These are phyloP conservation scores for Neospermospora avenae DNA, from an alignment of 2,329 filamentous ascomycete species.

Conservation along the genomic window DNA sequence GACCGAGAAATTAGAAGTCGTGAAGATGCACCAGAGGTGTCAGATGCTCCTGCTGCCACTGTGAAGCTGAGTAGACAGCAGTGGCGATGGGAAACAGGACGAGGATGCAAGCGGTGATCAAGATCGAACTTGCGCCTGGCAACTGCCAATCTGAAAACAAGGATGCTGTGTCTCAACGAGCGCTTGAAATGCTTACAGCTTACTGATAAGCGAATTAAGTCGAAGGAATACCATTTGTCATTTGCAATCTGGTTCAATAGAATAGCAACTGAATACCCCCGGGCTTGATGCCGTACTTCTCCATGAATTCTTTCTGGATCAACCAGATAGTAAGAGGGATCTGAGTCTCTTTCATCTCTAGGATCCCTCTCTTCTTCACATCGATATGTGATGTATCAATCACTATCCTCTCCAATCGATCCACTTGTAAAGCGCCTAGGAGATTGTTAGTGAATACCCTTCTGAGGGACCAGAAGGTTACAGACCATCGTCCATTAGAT, in stretches of 20 bases:
- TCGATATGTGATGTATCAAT: slow-evolving; percentile 93
- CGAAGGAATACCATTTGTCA: not conserved
- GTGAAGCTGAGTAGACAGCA: not conserved
- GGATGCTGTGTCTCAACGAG: too few relatives aligned
- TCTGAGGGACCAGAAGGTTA: not conserved
- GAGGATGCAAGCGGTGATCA: too few relatives aligned
- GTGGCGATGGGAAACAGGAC: not conserved
- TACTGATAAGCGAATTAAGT: not conserved
- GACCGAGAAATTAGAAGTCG: not conserved
- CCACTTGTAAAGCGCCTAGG: slow-evolving; percentile 64
- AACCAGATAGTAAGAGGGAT: slow-evolving; percentile 75
- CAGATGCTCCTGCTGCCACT: not conserved
- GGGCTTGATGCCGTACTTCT: slow-evolving; percentile 57
- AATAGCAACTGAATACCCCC: slow-evolving; percentile 62
- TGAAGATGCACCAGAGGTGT: not conserved
- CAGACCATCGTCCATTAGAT: slow-evolving; percentile 77
- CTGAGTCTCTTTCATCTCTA: slow-evolving; percentile 94
- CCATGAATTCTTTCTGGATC: slow-evolving; percentile 65
- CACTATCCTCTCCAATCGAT: slow-evolving; percentile 73
- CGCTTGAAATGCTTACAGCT: too few relatives aligned
- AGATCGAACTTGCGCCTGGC: not conserved
- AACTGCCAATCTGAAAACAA: too few relatives aligned
- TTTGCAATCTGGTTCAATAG: slow-evolving; percentile 44
- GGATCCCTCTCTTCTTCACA: slow-evolving; percentile 86
- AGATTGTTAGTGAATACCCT: slow-evolving; percentile 12